Conservation (phyloP, 441 rosid species). For the Populus hybrid region DNA sequence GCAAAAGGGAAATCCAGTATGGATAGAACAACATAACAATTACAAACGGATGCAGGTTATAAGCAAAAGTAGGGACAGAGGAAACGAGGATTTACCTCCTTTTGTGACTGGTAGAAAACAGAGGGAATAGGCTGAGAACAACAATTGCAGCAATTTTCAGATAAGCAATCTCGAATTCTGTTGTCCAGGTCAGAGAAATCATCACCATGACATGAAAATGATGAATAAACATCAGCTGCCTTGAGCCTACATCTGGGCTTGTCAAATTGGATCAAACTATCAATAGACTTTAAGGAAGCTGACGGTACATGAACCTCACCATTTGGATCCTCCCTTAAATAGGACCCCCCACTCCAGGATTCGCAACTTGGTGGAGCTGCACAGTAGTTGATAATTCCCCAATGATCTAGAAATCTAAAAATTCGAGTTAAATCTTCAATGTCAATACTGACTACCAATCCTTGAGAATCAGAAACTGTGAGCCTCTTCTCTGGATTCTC, state of each 20-base stretch:
- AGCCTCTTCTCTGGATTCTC: slow-evolving; percentile 73
- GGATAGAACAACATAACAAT: neutral
- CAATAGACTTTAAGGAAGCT: slow-evolving; percentile 84
- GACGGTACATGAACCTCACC: slow-evolving; percentile 93
- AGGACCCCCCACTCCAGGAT: slow-evolving; percentile 53
- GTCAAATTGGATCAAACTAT: slow-evolving; percentile 94
- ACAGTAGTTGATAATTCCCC: slow-evolving; percentile 96
- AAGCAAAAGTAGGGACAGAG: neutral
- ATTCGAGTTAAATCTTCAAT: slow-evolving; percentile 76
- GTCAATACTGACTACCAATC: slow-evolving; percentile 50
- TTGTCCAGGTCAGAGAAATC: slow-evolving; percentile 71
- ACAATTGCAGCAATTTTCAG: slow-evolving; percentile 64
- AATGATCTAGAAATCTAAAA: slow-evolving; percentile 90
- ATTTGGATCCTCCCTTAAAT: slow-evolving; percentile 71
- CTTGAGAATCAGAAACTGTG: slow-evolving; percentile 65
- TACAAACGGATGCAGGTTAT: neutral
- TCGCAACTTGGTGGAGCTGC: slow-evolving; percentile 46
- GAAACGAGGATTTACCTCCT: slow-evolving; percentile 48
- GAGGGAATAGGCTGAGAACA: slow-evolving; percentile 70
- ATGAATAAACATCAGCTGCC: slow-evolving; percentile 63
- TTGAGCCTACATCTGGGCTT: slow-evolving; percentile 83
- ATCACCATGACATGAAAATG: slow-evolving; percentile 44
- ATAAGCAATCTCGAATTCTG: slow-evolving; percentile 76
- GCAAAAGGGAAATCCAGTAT: neutral
- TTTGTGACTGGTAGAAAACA: slow-evolving; percentile 74